Evolutionary conservation across 768 basidiomycete species (phyloP), one percentile per base, ranked within the genome.

Genomic region (Boletus edulis): DNA sequence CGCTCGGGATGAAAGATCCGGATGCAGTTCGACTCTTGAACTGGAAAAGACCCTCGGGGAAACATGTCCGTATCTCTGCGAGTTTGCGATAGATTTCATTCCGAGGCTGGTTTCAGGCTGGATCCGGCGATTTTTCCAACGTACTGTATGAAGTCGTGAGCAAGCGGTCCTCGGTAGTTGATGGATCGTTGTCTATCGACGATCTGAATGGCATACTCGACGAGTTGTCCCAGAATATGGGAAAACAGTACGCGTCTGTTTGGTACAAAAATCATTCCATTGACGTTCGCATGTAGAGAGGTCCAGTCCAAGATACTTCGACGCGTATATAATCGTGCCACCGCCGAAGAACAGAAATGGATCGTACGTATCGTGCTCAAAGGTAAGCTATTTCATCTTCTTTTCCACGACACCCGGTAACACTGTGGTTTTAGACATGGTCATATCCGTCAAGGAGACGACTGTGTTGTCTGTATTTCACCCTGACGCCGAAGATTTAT

Each of bases 321-420:
- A 59, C 81, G 87, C 3, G 69, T 97, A 3, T 88, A 89, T 61
- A 88, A 91, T 63, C 81, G 82, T 41, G 76, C 87, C 24, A 96
- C 94, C 1, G 77, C 95, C 0, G 83, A 87, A 52, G 95, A 98
- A 65, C 95, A 97, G 65, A 83, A 85, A 46, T 99, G 97, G 97
- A 86, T 99, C 53, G 87, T 91, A n/a, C 83, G 94, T 9, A 92
- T 99, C 67, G 90, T 99, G 46, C 76, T 98, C 34, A 97, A 98
- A 80, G 96, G 96, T 91, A 51, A 29, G 29, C 29, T 29, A 29
- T 29, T 29, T 8, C 3, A 49, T 43, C 27, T 0, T 35, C 50
- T 38, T 51, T 18, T 38, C 27, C 54, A n/a, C 11, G 24, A 49
- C 54, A 39, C 39, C 22, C 9, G 4, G 29, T 7, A 7, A 12